These are phyloP conservation scores for Guyanaporus albipodus DNA, from an alignment of 768 basidiomycete species.

Conservation along the genomic window DNA sequence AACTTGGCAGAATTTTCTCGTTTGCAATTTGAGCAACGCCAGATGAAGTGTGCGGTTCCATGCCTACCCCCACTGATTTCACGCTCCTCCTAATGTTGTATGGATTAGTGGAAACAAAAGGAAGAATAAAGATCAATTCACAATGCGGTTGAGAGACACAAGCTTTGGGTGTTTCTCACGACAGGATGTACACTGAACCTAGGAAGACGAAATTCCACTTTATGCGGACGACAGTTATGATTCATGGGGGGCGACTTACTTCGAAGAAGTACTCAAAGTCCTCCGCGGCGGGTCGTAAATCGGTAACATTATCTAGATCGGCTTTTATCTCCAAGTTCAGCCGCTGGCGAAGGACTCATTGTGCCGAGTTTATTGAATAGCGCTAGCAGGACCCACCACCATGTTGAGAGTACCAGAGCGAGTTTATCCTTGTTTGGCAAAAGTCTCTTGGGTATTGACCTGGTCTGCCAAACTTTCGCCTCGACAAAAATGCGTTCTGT, in stretches of 20 bases:
- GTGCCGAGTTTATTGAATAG: not conserved
- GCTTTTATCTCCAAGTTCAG: constrained; percentile 71
- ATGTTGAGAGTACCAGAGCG: constrained; percentile 28
- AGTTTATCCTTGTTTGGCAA: constrained; percentile 27
- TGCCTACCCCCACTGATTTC: constrained; percentile 66
- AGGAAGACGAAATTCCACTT: not conserved
- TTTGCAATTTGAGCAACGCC: constrained; percentile 75
- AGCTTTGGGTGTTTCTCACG: constrained; percentile 70
- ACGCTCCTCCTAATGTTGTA: constrained; percentile 51
- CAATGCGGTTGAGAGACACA: constrained; percentile 68
- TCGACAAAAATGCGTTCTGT: constrained; percentile 23
- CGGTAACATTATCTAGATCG: constrained; percentile 74
- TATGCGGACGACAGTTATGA: not conserved
- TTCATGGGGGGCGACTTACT: constrained; percentile 34
- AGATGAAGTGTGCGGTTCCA: constrained; percentile 73
- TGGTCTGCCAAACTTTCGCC: not conserved
- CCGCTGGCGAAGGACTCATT: constrained; percentile 34
- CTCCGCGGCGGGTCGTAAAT: constrained; percentile 57
- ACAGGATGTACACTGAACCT: constrained; percentile 81
- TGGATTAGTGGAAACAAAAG: constrained; percentile 1
- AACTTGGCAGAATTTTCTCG: constrained; percentile 82
- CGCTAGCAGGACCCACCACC: constrained; percentile 46
- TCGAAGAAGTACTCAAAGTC: constrained; percentile 81
- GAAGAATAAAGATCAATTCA: constrained; percentile 26
- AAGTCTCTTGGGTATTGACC: not conserved